Percentiles rank a stretch among this genome's conserved stretches.
Conservation (phyloP, 371 early-diverging fungal species). For the Zychaea mexicana region DNA sequence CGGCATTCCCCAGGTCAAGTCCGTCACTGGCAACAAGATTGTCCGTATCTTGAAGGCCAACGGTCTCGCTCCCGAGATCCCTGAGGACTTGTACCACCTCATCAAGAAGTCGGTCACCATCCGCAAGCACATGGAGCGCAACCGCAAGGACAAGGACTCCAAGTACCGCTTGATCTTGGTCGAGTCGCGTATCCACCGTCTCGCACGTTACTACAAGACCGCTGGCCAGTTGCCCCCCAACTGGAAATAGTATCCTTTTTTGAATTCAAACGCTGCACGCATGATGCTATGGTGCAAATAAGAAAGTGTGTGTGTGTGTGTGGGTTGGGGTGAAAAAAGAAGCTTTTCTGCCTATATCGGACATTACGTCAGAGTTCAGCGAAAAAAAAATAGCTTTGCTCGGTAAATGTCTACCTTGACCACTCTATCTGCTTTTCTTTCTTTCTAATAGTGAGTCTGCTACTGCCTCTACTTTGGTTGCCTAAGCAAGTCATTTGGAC, state of each 20-base stretch:
- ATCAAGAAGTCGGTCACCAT: conserved; percentile 99
- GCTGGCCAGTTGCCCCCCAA: conserved; percentile 96
- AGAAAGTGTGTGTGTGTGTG: not conserved
- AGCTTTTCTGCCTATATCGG: conserved; percentile 27
- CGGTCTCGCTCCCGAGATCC: conserved; percentile 96
- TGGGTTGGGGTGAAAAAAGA: not conserved
- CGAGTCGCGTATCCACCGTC: conserved; percentile 99
- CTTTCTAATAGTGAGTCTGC: conserved; percentile 49
- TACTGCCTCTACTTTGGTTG: conserved; percentile 55
- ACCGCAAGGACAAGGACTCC: conserved; percentile 99
- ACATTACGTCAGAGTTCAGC: conserved; percentile 22
- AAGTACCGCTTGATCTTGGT: conserved; percentile 99
- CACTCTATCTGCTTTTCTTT: conserved; percentile 18
- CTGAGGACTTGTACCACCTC: conserved; percentile 99
- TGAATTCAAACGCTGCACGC: not conserved
- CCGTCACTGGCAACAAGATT: conserved; percentile 97
- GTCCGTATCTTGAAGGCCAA: conserved; percentile 92
- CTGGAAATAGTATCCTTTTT: conserved; percentile 92
- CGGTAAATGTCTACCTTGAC: conserved; percentile 50
- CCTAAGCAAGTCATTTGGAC: conserved; percentile 22
- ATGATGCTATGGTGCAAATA: not conserved
- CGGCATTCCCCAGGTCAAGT: conserved; percentile 97
- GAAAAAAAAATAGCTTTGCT: conserved; percentile 18
- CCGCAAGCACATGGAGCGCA: conserved; percentile 99
- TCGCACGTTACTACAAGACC: conserved; percentile 99